Evolutionary conservation across 805 yeast genomes (phyloP), one percentile per base, ranked within the genome.

Genomic region (Starmerella scarabaei): DNA sequence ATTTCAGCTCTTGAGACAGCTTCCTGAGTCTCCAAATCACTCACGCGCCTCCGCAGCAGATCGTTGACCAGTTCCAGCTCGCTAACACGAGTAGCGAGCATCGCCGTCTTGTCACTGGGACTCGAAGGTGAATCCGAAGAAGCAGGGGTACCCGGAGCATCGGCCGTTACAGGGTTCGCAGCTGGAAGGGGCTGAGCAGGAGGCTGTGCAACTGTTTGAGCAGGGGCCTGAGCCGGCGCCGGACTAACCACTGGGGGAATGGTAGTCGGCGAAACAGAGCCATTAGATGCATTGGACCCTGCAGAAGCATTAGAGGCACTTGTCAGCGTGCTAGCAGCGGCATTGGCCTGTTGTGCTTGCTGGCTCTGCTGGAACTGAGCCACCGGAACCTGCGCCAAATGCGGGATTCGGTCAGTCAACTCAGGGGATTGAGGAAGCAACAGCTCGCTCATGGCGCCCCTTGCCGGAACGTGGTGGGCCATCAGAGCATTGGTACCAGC

Each of bases 41-140:
- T 66, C 33, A 88, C 82, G 50, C 93, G 72, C 5, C 88, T 73
- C 51, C 82, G 73, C 64, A 84, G 82, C 43, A 88, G 63, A 56
- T 86, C 96, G 53, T 85, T 86, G 30, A 88, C 94, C 32, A 86
- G 66, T 57, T 88, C 97, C 45, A 88, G 68, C 57, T 88, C 97
- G 11, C 80, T 73, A 18, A 86, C 82, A 43, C 93, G 68, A 0
- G 94, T 82, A 48, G 74, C 73, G 47, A 86, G 62, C 38, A 59
- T 64, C 26, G 63, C 62, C 17, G 60, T 52, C 28, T 32, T 16
- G 14, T 32, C 35, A 14, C 6, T 20, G 4, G 24, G 14, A 4
- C 5, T 4, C 8, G 26, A 12, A 5, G 15, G 26, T 23, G 26
- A 11, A 11, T 23, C 11, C 11, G 26, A 7, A 7, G 26, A 23